These are phyloP conservation scores for Backusella morwellensis DNA, from an alignment of 192 early-diverging fungal species.

Conservation along the genomic window DNA sequence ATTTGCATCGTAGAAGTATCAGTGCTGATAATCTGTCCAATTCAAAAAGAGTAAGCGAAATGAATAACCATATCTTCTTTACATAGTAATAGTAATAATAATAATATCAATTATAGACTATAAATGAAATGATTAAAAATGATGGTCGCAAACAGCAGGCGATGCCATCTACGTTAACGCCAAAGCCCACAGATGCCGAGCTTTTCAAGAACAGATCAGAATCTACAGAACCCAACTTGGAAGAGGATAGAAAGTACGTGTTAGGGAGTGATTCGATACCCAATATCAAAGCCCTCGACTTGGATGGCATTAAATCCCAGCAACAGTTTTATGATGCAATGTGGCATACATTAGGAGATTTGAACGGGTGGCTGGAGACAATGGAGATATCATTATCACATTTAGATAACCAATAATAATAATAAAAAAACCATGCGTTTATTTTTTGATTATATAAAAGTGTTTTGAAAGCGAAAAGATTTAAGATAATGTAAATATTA, in stretches of 20 bases:
- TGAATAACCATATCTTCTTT: neutral
- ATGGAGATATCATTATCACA: conserved; percentile 12
- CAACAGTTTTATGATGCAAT: conserved; percentile 15
- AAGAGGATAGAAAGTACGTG: neutral
- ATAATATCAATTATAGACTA: neutral
- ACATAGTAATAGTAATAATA: neutral
- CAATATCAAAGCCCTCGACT: neutral
- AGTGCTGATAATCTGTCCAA: conserved; percentile 26
- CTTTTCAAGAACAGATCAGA: neutral
- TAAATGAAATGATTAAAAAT: conserved; percentile 5
- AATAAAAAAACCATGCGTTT: neutral
- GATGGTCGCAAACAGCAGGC: neutral
- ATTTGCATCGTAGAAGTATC: conserved; percentile 26
- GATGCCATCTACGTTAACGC: neutral
- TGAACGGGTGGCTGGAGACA: conserved; percentile 10
- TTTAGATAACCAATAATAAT: neutral
- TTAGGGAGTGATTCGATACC: neutral
- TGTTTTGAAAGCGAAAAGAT: neutral
- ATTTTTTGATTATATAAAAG: neutral
- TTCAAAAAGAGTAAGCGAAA: conserved; percentile 12
- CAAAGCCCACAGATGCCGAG: neutral
- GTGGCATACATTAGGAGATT: conserved; percentile 8
- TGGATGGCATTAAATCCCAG: neutral
- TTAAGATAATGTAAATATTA: too few species aligned
- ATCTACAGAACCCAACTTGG: neutral